Evolutionary conservation across 306 rosid species (phyloP), one percentile per base, ranked within the genome.

Genomic region (Corylus avellana): DNA sequence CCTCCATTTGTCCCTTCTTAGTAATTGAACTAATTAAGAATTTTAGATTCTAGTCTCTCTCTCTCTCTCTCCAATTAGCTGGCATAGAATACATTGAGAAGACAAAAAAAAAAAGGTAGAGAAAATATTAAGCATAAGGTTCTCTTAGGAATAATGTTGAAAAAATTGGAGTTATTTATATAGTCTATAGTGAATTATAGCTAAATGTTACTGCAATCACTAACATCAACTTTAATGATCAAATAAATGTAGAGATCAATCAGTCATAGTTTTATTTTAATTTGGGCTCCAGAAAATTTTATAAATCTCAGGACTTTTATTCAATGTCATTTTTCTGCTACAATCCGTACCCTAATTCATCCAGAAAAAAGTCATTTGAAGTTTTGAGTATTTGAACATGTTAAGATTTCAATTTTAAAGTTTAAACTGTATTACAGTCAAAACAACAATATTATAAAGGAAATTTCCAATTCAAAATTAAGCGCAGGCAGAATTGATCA

Each of bases 1-100:
- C 25, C 78, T 53, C 39, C 2, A 42, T 77, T 55, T 68, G 85
- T 87, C 85, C 75, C 72, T 64, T 82, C 79, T 63, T 79, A 68
- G 78, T 80, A 76, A 77, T 64, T 74, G 61, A 77, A 72, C 78
- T 67, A 67, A 37, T 10, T 12, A 50, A 39, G 51, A 20, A 12
- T n/a, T 67, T 75, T 42, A 68, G 46, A 55, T 37, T 56, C 79
- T 64, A 64, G 47, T 64, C 48, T 8, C 48, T 39, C 14, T 48
- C 13, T 48, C 51, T 39, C 44, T 42, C 70, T 8, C 70, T 17
- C 50, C 49, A 11, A 58, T 20, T 72, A 72, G 75, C 32, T 63
- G 72, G 51, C 2, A 39, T 67, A n/a, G 47, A 67, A 67, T 39
- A 67, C 8, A 12, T 16, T 64, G 7, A 35, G 72, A 67, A 37